Evolutionary conservation across 768 basidiomycete species (phyloP).

Genomic region (Porphyrellus cyaneotinctus): DNA sequence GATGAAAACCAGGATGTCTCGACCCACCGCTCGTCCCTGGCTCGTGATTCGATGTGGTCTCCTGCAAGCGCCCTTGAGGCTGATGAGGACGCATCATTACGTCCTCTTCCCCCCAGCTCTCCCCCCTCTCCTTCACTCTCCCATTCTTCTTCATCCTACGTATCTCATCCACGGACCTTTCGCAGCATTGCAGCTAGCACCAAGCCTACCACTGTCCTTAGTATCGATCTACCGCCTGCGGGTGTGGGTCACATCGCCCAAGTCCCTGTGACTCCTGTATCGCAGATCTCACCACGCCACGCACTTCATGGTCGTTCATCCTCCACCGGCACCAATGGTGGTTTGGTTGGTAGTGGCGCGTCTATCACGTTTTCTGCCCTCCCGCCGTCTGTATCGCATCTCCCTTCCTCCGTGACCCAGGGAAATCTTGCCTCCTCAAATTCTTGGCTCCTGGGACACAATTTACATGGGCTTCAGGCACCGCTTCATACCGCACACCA

Average conservation of each 20-base stretch:
- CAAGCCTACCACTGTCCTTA: conserved; percentile 92
- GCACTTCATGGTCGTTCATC: conserved; percentile 58
- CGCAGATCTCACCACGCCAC: conserved; percentile 47
- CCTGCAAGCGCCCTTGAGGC: conserved; percentile 74
- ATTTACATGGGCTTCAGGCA: conserved; percentile 53
- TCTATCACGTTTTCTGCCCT: conserved; percentile 76
- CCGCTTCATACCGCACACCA: conserved; percentile 90
- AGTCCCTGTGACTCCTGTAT: conserved; percentile 59
- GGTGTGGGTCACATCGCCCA: conserved; percentile 93
- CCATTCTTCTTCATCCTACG: conserved; percentile 76
- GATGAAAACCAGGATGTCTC: conserved; percentile 46
- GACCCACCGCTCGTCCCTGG: conserved; percentile 52
- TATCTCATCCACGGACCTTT: conserved; percentile 79
- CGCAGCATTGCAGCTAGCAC: conserved; percentile 83
- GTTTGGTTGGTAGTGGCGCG: conserved; percentile 43
- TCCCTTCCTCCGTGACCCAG: conserved; percentile 34
- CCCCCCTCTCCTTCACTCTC: conserved; percentile 87
- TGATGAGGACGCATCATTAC: conserved; percentile 91
- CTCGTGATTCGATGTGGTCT: conserved; percentile 76
- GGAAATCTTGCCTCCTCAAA: conserved; percentile 24
- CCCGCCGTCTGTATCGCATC: conserved; percentile 47
- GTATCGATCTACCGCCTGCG: conserved; percentile 74
- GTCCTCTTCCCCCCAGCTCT: conserved; percentile 83
- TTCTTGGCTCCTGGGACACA: conserved; percentile 29
- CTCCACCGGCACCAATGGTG: conserved; percentile 49